Evolutionary conservation across 2,329 filamentous ascomycete species (phyloP), one percentile per base, ranked within the genome.

Genomic region (Immersiporthe knoxdaviesiana): DNA sequence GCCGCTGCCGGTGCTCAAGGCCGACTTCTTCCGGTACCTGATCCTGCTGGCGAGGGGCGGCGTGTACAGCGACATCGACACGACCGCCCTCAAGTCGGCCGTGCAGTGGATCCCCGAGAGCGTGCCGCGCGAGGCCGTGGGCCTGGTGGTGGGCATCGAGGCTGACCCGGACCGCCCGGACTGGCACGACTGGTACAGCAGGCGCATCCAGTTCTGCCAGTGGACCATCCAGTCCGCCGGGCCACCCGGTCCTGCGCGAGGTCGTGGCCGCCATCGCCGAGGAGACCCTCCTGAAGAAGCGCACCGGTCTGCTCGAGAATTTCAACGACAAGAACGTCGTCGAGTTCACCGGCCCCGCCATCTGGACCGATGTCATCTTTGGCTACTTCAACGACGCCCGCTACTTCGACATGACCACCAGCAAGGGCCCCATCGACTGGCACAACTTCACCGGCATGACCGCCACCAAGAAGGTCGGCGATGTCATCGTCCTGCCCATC

Each of bases 161-260:
- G 96, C 96, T 5, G 96, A 99, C 77, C 94, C 96, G 0, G 94
- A 98, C 79, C 89, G 96, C 62, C 87, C 88, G 3, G 96, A 99
- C 79, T 99, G 96, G 96, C 87, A 89, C 47, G 84, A 97, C 1
- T 98, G 95, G 96, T 99, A 98, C 83, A 96, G 93, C 72, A 91
- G 96, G 70, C 89, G 95, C 72, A 94, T 99, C 71, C 96, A 98
- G 78, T 98, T 99, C 81, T 99, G 96, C 81, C 96, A 99, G 79
- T 99, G 96, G 96, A 99, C 96, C 1, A 97, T 99, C 72, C 95
- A 98, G 80, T 84, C 92, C 68, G 80, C 92, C 95, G 0, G 96
- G 96, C 14, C 96, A 99, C 78, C 96, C 96, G 0, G 89, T 97
- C 16, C 86, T 99, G 69, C 89, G 94, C 72, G 93, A 97, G 71